Base-by-base conservation (phyloP, 2,329 filamentous ascomycete species). In the Aciculosporium take region DNA sequence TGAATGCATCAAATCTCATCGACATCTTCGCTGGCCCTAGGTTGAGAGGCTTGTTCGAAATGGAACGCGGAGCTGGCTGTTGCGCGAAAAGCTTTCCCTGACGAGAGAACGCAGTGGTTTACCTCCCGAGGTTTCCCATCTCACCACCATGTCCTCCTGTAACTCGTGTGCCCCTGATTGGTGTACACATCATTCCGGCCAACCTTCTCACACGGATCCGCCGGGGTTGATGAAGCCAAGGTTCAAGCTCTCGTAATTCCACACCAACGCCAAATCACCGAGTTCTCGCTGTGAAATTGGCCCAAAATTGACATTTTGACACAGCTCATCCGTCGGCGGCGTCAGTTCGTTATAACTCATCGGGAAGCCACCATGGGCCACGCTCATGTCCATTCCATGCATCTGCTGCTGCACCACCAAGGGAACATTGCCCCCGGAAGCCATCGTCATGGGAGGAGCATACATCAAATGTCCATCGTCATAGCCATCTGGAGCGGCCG, bases 171-270 rank as follows among this genome's bases (percentile, higher is more conserved):
- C 6, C 7, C 10, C 13, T 25, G 10, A 13, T 24, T 36, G 12
- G 9, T 13, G 24, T 10, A 15, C n/a, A n/a, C 10, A 10, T 4
- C 12, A n/a, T 3, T 10, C 30, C 30, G 10, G 1, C 1, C 1
- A 33, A 20, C n/a, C 8, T 6, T 13, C 12, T 42, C 15, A 41
- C 4, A 17, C 24, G 7, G 15, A 21, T n/a, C 39, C 41, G n/a
- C 29, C 43, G 2, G 47, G 42, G n/a, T 43, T 45, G 24, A 58
- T 51, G 17, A 60, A 60, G 36, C 51, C 45, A 29, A 60, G 49
- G 36, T 60, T 54, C 33, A 61, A 45, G 18, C 53, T 56, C 43
- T 58, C 52, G 30, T 59, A 59, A 35, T 61, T 53, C 58, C 58
- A 61, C 18, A 60, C 40, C 6, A 46, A 48, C 4, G 56, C 56